Evolutionary conservation across 495 filamentous ascomycete genomes (phyloP), one percentile per base, ranked within the genome.

Genomic region (Lichina pygmaea): DNA sequence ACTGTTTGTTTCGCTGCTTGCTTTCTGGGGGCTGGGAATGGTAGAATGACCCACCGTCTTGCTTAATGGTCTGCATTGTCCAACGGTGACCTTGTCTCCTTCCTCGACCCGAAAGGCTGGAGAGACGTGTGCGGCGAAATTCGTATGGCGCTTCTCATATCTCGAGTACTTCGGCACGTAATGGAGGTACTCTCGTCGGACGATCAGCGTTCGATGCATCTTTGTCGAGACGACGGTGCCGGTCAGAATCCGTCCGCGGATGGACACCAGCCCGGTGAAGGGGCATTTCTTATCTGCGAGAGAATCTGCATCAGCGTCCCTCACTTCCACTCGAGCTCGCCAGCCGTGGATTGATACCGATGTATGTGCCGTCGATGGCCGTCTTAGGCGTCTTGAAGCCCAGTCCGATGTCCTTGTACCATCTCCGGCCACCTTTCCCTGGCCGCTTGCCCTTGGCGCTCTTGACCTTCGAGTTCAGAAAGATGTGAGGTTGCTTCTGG

Each of bases 121-220:
- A 48, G 84, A 93, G 51, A 95, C 89, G 73, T 99, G 89, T 51
- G 86, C 91, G 54, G 89, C 79, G 41, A 99, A 70, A 75, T 99
- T 99, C 80, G 92, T 95, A 77, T 99, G 89, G 59, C 89, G 72
- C 74, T 92, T 94, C 81, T 99, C 91, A 67, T 99, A 99, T 75
- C 89, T 77, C 61, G 80, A 69, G 74, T 94, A 95, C 68, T 95
- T 95, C 61, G 86, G 86, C 62, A 95, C 75, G 75, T 81, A 95
- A 75, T 95, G 89, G 53, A 97, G 86, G 72, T 95, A 99, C 73
- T 99, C 91, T 65, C 89, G 83, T 64, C 89, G 91, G 74, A 99
- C 93, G 72, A 95, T 75, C 60, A 94, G 72, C 56, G 89, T 97
- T 62, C 86, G 78, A 78, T 94, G 86, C 86, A 94, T 94, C 79